Percentiles rank a stretch among this genome's conserved stretches.
phyloP scores from a whole-genome alignment of 108 stramenopile species.

The Discostella pseudostelligera region DNA sequence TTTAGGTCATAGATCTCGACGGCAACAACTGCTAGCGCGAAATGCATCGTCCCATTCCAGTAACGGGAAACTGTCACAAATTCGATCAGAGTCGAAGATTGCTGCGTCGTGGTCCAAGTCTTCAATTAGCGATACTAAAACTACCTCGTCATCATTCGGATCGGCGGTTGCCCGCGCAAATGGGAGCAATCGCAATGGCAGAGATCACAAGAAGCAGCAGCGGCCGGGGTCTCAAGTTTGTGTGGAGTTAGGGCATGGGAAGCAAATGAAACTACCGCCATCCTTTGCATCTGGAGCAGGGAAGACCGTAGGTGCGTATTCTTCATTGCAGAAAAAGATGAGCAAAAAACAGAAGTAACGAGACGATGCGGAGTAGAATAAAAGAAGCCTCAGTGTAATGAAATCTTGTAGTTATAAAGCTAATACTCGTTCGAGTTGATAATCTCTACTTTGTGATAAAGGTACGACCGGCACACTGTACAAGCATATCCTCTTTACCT shows the following conservation, averaged over 20 bases:
- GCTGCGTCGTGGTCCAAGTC: slow-evolving; percentile 33
- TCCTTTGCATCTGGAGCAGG: neutral
- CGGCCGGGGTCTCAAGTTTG: slow-evolving; percentile 17
- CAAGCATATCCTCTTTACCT: neutral
- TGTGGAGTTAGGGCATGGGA: slow-evolving; percentile 31
- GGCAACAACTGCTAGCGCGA: neutral
- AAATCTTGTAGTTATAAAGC: too few species aligned
- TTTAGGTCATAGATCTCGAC: slow-evolving; percentile 25
- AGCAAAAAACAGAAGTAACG: neutral
- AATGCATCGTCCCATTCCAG: neutral
- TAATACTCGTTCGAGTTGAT: neutral
- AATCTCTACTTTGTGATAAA: neutral
- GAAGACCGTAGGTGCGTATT: slow-evolving; percentile 31
- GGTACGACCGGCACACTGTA: neutral
- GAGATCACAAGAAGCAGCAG: neutral
- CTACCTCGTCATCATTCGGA: slow-evolving; percentile 15
- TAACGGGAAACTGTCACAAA: slow-evolving; percentile 10
- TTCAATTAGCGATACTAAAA: neutral
- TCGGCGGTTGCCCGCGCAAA: slow-evolving; percentile 34
- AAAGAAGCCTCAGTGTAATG: too few species aligned
- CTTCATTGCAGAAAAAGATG: slow-evolving; percentile 34
- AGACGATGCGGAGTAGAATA: too few species aligned
- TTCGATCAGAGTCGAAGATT: slow-evolving; percentile 26
- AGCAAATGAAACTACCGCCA: slow-evolving; percentile 31
- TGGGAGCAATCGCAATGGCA: neutral